phyloP scores from a whole-genome alignment of 2,329 filamentous ascomycete species.

The Cercospora beticola region DNA sequence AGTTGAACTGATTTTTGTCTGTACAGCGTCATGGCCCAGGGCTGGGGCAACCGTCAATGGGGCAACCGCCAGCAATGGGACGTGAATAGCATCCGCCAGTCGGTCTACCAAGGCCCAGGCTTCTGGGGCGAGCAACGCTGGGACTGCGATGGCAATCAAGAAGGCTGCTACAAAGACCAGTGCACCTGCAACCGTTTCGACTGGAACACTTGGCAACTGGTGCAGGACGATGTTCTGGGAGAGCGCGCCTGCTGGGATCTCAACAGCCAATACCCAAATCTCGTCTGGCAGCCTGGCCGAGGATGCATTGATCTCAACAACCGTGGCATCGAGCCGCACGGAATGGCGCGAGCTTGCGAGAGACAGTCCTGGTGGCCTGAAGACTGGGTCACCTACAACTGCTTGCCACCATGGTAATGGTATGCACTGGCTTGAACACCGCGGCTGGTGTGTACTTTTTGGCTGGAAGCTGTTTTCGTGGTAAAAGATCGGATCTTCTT shows the following conservation, averaged over 20 bases:
- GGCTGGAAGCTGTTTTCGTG: neutral
- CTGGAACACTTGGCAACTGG: neutral
- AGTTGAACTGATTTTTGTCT: neutral
- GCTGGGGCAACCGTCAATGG: neutral
- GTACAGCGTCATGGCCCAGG: neutral
- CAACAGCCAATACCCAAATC: neutral
- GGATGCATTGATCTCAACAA: slow-evolving; percentile 6
- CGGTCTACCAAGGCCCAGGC: neutral
- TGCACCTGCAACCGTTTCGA: slow-evolving; percentile 1
- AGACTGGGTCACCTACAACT: neutral
- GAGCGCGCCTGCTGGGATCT: neutral
- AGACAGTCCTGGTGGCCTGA: neutral
- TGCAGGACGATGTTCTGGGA: neutral
- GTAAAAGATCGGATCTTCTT: neutral
- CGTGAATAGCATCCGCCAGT: neutral
- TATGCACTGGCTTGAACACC: neutral
- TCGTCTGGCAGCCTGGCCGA: neutral
- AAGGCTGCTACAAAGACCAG: neutral
- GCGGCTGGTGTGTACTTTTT: neutral
- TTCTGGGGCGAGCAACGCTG: neutral
- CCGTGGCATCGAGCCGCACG: slow-evolving; percentile 11
- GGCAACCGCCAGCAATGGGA: neutral
- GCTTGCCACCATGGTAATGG: neutral
- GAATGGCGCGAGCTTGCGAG: slow-evolving; percentile 13
- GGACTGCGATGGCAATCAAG: slow-evolving; percentile 2